phyloP scores from a whole-genome alignment of 257 asterid genomes.

The Catharanthus roseus region DNA sequence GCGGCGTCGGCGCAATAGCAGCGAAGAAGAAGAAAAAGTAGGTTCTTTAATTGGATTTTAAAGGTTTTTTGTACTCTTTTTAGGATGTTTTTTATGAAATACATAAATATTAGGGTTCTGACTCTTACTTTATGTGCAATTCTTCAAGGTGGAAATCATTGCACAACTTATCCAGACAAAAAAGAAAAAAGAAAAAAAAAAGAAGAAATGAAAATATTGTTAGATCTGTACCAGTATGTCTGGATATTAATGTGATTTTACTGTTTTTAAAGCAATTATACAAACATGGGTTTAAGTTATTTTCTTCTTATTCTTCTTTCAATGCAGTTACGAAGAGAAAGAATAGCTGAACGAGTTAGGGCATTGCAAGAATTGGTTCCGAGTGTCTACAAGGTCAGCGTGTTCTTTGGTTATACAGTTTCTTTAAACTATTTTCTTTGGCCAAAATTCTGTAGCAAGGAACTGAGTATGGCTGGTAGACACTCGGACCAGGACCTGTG shows the following conservation, averaged over 20 bases:
- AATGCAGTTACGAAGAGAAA: too few relatives aligned
- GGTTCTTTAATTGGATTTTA: too few relatives aligned
- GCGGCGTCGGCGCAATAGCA: too few relatives aligned
- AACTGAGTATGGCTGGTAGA: not conserved
- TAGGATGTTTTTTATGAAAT: too few relatives aligned
- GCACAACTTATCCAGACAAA: not conserved
- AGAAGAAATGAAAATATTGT: too few relatives aligned
- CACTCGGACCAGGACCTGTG: not conserved
- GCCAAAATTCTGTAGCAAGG: slow-evolving; percentile 1
- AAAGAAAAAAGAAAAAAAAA: too few relatives aligned
- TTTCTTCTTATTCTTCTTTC: slow-evolving; percentile 18
- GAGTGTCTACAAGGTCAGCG: slow-evolving; percentile 81
- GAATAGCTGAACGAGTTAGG: too few relatives aligned
- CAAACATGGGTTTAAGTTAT: not conserved
- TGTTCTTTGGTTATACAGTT: slow-evolving; percentile 12
- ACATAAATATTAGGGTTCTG: not conserved
- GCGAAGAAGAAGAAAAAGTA: too few relatives aligned
- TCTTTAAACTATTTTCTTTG: not conserved
- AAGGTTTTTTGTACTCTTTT: too few relatives aligned
- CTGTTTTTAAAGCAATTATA: not conserved
- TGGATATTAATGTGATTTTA: not conserved
- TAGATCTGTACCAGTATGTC: not conserved
- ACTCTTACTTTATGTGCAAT: not conserved
- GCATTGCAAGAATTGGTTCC: slow-evolving; percentile 98
- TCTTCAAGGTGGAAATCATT: not conserved